Base-by-base conservation (phyloP, 1,284 basidiomycete species). In the Leucoagaricus sp. region DNA sequence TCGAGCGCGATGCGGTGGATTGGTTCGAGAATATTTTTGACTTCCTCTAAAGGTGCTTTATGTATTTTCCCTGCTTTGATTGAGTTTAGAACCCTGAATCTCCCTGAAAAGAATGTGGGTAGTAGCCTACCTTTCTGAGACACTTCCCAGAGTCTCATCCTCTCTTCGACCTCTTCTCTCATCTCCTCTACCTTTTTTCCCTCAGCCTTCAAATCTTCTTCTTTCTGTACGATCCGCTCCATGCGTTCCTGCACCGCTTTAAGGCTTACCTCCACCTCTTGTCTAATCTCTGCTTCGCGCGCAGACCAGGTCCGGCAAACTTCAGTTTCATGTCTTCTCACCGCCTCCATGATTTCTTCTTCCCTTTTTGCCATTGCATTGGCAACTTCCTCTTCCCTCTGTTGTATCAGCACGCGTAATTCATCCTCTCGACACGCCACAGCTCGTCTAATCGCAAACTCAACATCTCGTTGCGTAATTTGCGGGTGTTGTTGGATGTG, bases 381-480 rank as follows among this genome's bases (percentile, higher is more conserved):
- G 7, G 84, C 82, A 8, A 93, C 83, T 64, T 91, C 87, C 52
- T 84, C 82, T 65, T 93, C 89, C 15, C 87, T 78, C 60, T 81
- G 78, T 60, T 79, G 75, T 29, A 93, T 78, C 4, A 84, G 78
- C n/a, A 83, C 77, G 1, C 85, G 81, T 4, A 89, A 66, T 57
- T 84, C 83, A 47, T 86, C 82, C 63, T 93, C 89, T 7, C 87
- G 78, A 48, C 76, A 75, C 4, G 77, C 72, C 15, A 93, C 75
- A 0, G 84, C 87, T 33, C 83, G 83, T 12, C 82, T 83, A 48
- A 86, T 75, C 31, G 81, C 79, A 8, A 70, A 61, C 44, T 88
- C 83, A 19, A 85, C 60, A 58, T 78, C 69, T 56, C 69, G 69
- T 65, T 71, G 74, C 17, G 64, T 74, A 65, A 64, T 73, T 60